Conservation (phyloP, 2,329 filamentous ascomycete species). For the Fusarium papillatum region DNA sequence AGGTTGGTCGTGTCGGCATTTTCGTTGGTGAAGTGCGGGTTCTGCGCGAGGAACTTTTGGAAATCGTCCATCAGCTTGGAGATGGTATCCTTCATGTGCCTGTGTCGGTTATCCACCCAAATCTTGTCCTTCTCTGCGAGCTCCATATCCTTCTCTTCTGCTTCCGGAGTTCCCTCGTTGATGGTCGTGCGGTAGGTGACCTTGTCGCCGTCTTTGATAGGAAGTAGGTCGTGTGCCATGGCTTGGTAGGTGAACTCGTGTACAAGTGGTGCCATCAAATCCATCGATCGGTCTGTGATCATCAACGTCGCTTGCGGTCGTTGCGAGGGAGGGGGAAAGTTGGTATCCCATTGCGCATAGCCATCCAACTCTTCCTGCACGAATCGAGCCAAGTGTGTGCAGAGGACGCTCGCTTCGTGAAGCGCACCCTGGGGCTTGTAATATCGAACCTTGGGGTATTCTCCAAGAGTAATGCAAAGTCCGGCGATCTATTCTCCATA, state of each 20-base stretch:
- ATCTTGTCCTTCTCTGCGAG: slow-evolving; percentile 92
- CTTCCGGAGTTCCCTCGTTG: slow-evolving; percentile 78
- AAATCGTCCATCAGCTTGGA: slow-evolving; percentile 95
- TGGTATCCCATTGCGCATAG: slow-evolving; percentile 86
- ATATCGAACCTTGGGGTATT: slow-evolving; percentile 94
- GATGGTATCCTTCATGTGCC: slow-evolving; percentile 98
- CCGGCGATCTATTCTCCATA: slow-evolving; percentile 56
- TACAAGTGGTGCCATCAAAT: slow-evolving; percentile 86
- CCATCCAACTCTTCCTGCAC: slow-evolving; percentile 92
- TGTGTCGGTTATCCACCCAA: slow-evolving; percentile 94
- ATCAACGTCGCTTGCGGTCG: slow-evolving; percentile 87
- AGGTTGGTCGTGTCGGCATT: slow-evolving; percentile 79
- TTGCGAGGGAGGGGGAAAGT: slow-evolving; percentile 85
- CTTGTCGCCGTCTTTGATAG: slow-evolving; percentile 90
- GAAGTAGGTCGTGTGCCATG: slow-evolving; percentile 95
- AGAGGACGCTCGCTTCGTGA: slow-evolving; percentile 91
- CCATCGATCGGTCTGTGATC: slow-evolving; percentile 94
- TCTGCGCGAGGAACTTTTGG: slow-evolving; percentile 89
- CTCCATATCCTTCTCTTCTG: slow-evolving; percentile 91
- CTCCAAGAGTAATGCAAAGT: slow-evolving; percentile 91
- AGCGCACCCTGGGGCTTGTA: slow-evolving; percentile 81
- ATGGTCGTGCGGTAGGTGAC: slow-evolving; percentile 85
- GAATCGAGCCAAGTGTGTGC: slow-evolving; percentile 89
- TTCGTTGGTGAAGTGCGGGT: slow-evolving; percentile 90
- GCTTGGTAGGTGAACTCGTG: slow-evolving; percentile 99